Percentiles rank a stretch among this genome's conserved stretches.
These are phyloP conservation scores for Yamadazyma sp. DNA, from an alignment of 1,139 yeast species.

Conservation along the genomic window DNA sequence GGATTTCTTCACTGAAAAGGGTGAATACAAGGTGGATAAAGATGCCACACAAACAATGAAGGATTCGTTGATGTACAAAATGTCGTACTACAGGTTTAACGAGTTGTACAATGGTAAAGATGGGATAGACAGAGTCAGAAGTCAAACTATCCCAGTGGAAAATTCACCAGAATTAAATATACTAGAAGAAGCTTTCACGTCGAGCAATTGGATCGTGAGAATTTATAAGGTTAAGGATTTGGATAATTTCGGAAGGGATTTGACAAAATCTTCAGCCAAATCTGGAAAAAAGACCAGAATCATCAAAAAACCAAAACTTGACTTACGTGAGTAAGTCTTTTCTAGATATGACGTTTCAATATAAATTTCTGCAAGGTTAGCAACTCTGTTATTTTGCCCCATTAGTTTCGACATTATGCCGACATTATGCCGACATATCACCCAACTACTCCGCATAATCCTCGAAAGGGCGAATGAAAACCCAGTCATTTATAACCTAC, in stretches of 20 bases:
- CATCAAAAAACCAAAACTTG: conserved; percentile 57
- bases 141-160: conserved; percentile 65
- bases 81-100: conserved; percentile 86
- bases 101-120: conserved; percentile 70
- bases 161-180: conserved; percentile 66
- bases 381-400: too few species aligned
- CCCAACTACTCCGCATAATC: neutral
- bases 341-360: too few species aligned
- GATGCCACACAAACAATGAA: conserved; percentile 83
- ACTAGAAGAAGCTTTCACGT: conserved; percentile 91
- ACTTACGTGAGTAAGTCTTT: conserved; percentile 38
- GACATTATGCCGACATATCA: neutral
- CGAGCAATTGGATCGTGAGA: conserved; percentile 96
- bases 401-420: too few species aligned
- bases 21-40: conserved; percentile 86
- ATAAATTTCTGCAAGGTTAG: too few species aligned
- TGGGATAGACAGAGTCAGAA: conserved; percentile 84
- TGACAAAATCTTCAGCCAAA: conserved; percentile 20
- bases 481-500: neutral
- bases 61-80: conserved; percentile 89
- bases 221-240: conserved; percentile 88
- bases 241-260: conserved; percentile 84
- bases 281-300: conserved; percentile 43
- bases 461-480: neutral
- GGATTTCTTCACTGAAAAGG: conserved; percentile 76